Percentiles rank a stretch among this genome's conserved stretches.
Evolutionary conservation across 2,329 filamentous ascomycete genomes (phyloP).

Genomic region (Teratosphaeria nubilosa): DNA sequence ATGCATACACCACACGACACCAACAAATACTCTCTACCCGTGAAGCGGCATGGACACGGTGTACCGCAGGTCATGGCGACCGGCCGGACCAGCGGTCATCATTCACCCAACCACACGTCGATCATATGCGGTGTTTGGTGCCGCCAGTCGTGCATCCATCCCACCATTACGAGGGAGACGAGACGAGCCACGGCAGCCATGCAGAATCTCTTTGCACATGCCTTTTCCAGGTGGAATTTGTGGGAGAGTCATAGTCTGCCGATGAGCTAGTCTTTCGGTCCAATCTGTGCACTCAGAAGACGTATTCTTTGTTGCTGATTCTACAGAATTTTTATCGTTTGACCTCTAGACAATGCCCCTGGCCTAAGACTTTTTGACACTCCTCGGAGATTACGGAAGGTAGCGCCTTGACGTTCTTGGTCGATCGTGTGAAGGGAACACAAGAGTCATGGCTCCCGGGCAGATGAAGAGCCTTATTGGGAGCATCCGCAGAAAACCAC

Average conservation of each 20-base stretch:
- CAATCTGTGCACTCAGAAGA: background rate
- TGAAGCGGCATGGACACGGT: background rate
- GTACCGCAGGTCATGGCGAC: background rate
- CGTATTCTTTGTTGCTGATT: background rate
- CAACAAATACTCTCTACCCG: background rate
- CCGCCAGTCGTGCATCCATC: background rate
- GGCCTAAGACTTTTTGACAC: background rate
- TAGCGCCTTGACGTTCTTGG: background rate
- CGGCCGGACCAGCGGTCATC: background rate
- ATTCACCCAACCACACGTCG: background rate
- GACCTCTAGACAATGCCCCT: background rate
- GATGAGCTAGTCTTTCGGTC: background rate
- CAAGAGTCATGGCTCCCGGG: constrained; percentile 15
- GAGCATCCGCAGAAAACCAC: constrained; percentile 38
- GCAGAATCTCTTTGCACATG: background rate
- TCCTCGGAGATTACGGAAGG: background rate
- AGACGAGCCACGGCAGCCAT: background rate
- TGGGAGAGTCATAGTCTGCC: background rate
- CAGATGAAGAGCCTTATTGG: constrained; percentile 35
- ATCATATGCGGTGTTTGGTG: background rate
- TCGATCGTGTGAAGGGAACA: background rate
- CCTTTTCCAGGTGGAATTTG: background rate
- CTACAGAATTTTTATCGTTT: background rate
- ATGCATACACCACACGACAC: background rate
- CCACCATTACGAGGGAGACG: background rate